Conservation (phyloP, 139 green algal genomes). For the Axilococcus clingmanii region DNA sequence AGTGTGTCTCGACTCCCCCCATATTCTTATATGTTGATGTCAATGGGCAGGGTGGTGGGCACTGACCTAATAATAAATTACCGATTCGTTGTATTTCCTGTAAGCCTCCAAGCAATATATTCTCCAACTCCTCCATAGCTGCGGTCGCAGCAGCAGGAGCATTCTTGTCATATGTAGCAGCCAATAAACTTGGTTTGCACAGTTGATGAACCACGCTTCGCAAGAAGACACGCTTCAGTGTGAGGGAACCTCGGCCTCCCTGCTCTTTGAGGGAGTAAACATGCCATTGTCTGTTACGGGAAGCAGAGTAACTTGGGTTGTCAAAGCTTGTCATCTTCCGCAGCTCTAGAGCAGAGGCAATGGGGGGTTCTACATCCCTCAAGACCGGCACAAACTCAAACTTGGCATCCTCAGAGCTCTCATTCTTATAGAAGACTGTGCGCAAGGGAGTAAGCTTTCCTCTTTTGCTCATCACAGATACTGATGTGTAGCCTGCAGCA, state of each 20-base stretch:
- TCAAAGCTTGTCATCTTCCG: slow-evolving; percentile 35
- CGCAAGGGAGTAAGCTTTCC: slow-evolving; percentile 37
- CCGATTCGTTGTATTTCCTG: slow-evolving; percentile 50
- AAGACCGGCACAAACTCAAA: slow-evolving; percentile 40
- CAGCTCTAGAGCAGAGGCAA: slow-evolving; percentile 72
- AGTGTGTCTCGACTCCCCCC: too few relatives aligned
- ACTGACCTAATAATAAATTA: too few relatives aligned
- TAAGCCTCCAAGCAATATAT: slow-evolving; percentile 45
- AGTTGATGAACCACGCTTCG: slow-evolving; percentile 64
- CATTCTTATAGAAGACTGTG: slow-evolving; percentile 36
- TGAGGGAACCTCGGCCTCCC: slow-evolving; percentile 22
- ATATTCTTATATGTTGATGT: too few relatives aligned
- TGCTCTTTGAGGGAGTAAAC: slow-evolving; percentile 65
- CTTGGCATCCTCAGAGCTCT: neutral
- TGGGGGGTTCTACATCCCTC: slow-evolving; percentile 38
- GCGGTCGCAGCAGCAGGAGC: slow-evolving; percentile 43
- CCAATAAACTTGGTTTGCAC: slow-evolving; percentile 43
- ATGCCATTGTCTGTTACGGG: slow-evolving; percentile 86
- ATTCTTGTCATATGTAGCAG: slow-evolving; percentile 57
- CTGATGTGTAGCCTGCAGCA: slow-evolving; percentile 21
- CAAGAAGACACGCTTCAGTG: slow-evolving; percentile 73
- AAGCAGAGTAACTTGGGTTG: slow-evolving; percentile 43
- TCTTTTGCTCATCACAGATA: slow-evolving; percentile 34
- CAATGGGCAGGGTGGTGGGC: too few relatives aligned
- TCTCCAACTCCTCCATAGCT: slow-evolving; percentile 66